phyloP scores from a whole-genome alignment of 768 basidiomycete species.

The Russula compacta region DNA sequence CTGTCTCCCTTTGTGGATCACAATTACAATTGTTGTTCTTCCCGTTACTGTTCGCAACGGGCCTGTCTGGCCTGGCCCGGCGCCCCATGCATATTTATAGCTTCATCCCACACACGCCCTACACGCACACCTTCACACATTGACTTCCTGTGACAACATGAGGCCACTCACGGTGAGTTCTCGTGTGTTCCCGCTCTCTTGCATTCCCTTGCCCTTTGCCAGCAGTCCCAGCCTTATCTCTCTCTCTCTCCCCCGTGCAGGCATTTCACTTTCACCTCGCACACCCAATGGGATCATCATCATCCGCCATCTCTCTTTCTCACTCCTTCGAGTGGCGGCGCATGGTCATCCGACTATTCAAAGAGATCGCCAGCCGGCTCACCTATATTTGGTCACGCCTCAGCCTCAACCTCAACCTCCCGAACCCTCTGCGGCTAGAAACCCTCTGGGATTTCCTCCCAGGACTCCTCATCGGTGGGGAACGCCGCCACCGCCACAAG shows the following conservation, averaged over 20 bases:
- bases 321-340: constrained; percentile 8
- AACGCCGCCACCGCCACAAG: not conserved
- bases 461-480: not conserved
- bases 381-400: not conserved
- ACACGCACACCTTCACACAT: not conserved
- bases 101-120: not conserved
- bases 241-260: not conserved
- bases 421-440: not conserved
- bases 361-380: constrained; percentile 3
- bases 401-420: not conserved
- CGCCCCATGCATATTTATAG: constrained; percentile 1
- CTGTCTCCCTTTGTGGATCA: not conserved
- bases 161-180: constrained; percentile 5
- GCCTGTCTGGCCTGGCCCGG: not conserved
- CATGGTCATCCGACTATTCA: constrained; percentile 9
- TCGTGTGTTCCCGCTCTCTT: not conserved
- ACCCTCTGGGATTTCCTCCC: constrained; percentile 11
- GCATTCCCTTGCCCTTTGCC: not conserved
- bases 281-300: not conserved
- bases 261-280: not conserved
- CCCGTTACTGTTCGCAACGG: not conserved
- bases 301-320: not conserved
- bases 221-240: not conserved
- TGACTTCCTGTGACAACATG: not conserved
- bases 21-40: not conserved